Evolutionary conservation across 768 basidiomycete genomes (phyloP).

Genomic region (Boletus reticuloceps): DNA sequence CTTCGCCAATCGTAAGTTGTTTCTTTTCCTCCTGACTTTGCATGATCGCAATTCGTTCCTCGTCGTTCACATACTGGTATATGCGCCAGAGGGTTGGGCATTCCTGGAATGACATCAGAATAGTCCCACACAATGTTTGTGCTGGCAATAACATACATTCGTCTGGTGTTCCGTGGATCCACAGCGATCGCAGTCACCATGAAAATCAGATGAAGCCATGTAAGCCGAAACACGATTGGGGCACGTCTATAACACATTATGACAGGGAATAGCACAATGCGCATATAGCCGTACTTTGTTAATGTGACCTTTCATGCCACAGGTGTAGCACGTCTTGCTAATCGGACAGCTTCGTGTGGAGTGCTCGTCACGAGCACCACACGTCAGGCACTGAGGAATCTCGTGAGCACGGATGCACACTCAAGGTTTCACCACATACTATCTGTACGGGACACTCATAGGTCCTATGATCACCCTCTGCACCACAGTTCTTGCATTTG

Average conservation of each 20-base stretch:
- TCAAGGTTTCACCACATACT: conserved; percentile 40
- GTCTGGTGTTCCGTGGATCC: conserved; percentile 60
- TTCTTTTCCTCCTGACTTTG: conserved; percentile 48
- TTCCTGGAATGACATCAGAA: conserved; percentile 48
- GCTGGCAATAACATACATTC: conserved; percentile 44
- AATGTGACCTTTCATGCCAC: conserved; percentile 84
- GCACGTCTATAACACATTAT: conserved; percentile 49
- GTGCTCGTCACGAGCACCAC: conserved; percentile 79
- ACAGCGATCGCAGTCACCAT: conserved; percentile 66
- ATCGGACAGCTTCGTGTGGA: conserved; percentile 75
- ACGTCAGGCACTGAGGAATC: conserved; percentile 64
- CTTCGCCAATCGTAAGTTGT: conserved; percentile 53
- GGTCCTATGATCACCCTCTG: conserved; percentile 67
- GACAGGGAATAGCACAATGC: not conserved
- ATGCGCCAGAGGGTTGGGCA: conserved; percentile 82
- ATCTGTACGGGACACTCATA: conserved; percentile 69
- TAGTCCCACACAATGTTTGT: not conserved
- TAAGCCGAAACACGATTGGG: conserved; percentile 52
- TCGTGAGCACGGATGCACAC: not conserved
- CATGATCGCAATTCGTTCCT: conserved; percentile 46
- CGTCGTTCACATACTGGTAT: conserved; percentile 66
- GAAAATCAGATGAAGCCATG: conserved; percentile 19
- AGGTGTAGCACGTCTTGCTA: conserved; percentile 75
- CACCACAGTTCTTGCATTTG: conserved; percentile 78
- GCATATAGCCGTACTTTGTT: conserved; percentile 43